Percentiles rank a stretch among this genome's conserved stretches.
These are phyloP conservation scores for Cytospora chrysosperma DNA, from an alignment of 2,329 filamentous ascomycete species.

Conservation along the genomic window DNA sequence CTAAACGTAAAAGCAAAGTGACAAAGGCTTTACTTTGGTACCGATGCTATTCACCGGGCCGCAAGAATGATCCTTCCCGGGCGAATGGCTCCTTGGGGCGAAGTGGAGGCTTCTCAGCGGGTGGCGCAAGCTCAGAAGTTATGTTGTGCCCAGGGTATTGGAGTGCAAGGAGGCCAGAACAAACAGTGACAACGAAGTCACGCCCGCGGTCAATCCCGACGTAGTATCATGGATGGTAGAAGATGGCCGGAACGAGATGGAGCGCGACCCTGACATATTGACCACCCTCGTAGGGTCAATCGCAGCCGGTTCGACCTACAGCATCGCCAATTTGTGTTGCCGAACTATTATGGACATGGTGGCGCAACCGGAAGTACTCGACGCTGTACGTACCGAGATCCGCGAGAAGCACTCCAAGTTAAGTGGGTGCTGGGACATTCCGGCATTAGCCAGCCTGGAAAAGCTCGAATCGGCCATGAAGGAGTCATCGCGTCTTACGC, in stretches of 20 bases:
- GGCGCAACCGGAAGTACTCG: not conserved
- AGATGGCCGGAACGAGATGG: not conserved
- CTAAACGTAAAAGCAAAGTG: too few species aligned
- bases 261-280: not conserved
- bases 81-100: too few species aligned
- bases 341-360: not conserved
- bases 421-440: constrained; percentile 14
- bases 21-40: too few species aligned
- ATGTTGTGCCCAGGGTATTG: not conserved
- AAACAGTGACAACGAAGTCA: not conserved
- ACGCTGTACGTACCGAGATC: not conserved
- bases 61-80: too few species aligned
- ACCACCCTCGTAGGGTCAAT: not conserved
- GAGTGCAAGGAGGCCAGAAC: not conserved
- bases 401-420: not conserved
- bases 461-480: constrained; percentile 26
- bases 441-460: constrained; percentile 14
- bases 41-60: too few species aligned
- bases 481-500: constrained; percentile 18
- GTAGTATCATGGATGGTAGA: not conserved
- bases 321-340: not conserved
- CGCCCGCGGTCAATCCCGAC: not conserved
- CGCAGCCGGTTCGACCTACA: not conserved
- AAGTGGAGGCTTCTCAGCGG: not conserved
- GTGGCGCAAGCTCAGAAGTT: not conserved